Evolutionary conservation across 192 early-diverging fungal species (phyloP).

Genomic region (Backusella tuberculispora): DNA sequence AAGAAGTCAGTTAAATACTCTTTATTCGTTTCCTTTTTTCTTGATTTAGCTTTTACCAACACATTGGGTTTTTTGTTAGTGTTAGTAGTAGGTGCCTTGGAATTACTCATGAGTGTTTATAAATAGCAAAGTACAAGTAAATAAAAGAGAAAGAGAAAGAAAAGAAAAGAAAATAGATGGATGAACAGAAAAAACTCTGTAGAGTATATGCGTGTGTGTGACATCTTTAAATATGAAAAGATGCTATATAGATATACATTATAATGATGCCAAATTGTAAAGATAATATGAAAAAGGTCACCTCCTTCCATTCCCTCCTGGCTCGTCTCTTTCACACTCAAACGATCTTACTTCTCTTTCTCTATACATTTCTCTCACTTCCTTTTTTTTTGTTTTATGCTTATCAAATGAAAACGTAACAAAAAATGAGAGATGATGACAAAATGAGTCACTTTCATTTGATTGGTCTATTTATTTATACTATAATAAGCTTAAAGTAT

Average conservation of each 20-base stretch:
- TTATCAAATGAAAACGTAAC: too few species aligned
- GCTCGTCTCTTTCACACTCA: too few species aligned
- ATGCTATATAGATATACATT: too few species aligned
- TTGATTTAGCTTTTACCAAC: not conserved
- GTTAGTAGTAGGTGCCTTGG: not conserved
- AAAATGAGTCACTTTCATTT: not conserved
- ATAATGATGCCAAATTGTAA: too few species aligned
- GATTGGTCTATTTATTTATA: constrained; percentile 3
- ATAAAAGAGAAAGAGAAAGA: not conserved
- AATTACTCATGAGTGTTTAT: not conserved
- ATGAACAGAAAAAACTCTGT: not conserved
- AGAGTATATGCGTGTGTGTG: not conserved
- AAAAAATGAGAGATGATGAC: constrained; percentile 11
- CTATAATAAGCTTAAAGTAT: not conserved
- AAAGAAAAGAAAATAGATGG: not conserved
- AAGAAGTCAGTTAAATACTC: not conserved
- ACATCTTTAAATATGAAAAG: not conserved
- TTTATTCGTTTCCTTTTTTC: not conserved
- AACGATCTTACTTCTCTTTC: too few species aligned
- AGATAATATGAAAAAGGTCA: too few species aligned
- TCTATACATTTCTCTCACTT: not conserved
- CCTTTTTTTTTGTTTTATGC: not conserved
- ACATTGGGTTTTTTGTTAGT: not conserved
- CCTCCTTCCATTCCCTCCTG: too few species aligned
- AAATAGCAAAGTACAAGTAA: not conserved